Evolutionary conservation across 2,329 filamentous ascomycete genomes (phyloP), one percentile per base, ranked within the genome.

Genomic region (Curvularia sp.): DNA sequence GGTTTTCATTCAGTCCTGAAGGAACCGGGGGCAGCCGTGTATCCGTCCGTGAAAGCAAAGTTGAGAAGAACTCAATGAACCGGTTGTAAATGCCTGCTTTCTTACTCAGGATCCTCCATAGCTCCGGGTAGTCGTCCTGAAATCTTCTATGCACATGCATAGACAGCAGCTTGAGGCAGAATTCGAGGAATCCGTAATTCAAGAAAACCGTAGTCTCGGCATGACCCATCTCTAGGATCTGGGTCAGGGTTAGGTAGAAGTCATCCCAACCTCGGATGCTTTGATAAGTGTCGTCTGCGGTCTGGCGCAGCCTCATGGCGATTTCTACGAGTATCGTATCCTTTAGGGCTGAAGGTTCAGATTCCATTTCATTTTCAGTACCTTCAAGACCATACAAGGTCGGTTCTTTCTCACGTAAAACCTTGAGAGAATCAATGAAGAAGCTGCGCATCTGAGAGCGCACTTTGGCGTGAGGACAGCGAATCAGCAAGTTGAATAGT

Each of bases 401-500:
- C 18, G 68, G 68, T n/a, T 74, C 70, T 43, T 74, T 68, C n/a
- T 71, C 69, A 12, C 74, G 76, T 13, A 77, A 60, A 10, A 58
- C 66, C 9, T 51, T 67, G 8, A 79, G 67, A 49, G 71, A 60
- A 8, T 75, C 71, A 13, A 76, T 55, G 12, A 78, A 43, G 36
- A 77, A 65, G n/a, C 60, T 51, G 10, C 69, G 67, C 8, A 61
- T 69, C 28, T 68, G 68, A 28, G 67, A 60, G 39, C 75, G 73
- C 32, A 78, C 59, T 46, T 67, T 73, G 32, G 61, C 41, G 41
- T 75, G 67, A 6, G 63, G 53, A 47, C 68, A 73, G 45, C 70
- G 69, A 43, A 79, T 30, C 2, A 93, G 73, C 34, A 94, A 73
- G 61, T 87, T 86, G 38, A 86, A 83, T n/a, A 93, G 78, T 3